A percentile compares a stretch with the other conserved stretches of the same genome.
Conservation (phyloP, 1,284 basidiomycete genomes). For the Malassezia japonica region DNA sequence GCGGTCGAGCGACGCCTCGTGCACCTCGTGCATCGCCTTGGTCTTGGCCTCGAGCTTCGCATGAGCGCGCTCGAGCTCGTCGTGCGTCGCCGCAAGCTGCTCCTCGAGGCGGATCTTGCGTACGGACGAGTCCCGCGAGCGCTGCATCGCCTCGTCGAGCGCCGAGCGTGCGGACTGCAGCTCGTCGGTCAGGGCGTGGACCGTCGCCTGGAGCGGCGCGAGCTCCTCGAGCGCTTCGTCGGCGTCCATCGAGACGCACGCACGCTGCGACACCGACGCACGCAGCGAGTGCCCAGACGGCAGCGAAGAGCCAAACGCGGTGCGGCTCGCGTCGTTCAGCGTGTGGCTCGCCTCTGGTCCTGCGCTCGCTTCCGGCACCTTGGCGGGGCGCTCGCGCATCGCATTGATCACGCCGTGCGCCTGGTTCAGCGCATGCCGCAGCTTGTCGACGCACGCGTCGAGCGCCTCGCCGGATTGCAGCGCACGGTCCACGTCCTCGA, state of each 20-base stretch:
- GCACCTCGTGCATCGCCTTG: background rate
- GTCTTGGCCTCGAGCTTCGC: background rate
- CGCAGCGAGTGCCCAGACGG: too few relatives aligned
- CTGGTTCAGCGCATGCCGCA: conserved; percentile 5
- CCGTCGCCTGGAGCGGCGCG: conserved; percentile 3
- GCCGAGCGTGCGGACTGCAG: conserved; percentile 5
- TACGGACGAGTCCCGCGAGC: background rate
- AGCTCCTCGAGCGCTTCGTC: conserved; percentile 2
- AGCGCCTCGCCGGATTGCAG: background rate
- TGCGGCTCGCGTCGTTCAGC: too few relatives aligned
- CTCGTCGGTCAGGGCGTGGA: conserved; percentile 8
- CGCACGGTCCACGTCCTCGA: background rate
- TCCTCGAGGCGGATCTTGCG: conserved; percentile 11
- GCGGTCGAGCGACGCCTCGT: background rate
- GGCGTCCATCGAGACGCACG: conserved; percentile 1
- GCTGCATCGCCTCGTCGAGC: conserved; percentile 4
- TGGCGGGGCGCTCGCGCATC: background rate
- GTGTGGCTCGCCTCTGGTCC: too few relatives aligned
- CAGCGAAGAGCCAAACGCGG: too few relatives aligned
- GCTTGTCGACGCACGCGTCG: background rate
- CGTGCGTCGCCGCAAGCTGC: conserved; percentile 2
- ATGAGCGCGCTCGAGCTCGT: background rate
- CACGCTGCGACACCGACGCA: background rate
- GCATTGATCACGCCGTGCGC: conserved; percentile 14
- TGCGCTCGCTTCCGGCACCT: too few relatives aligned